A percentile compares a stretch with the other conserved stretches of the same genome.
Conservation (phyloP, 805 yeast genomes). For the Tetrapisispora fleetii region DNA sequence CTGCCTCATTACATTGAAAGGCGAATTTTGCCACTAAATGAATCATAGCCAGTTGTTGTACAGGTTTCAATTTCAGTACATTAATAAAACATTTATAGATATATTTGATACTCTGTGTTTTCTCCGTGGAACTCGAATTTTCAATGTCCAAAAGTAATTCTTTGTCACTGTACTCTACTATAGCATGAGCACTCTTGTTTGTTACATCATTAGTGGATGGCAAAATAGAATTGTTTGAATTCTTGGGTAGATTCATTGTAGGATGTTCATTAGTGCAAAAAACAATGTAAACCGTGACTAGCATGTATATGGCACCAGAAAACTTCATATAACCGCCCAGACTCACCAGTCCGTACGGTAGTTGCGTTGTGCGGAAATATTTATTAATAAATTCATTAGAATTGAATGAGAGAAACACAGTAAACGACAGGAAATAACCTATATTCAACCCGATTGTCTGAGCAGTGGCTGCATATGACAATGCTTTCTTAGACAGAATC, state of each 20-base stretch:
- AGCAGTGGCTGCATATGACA: conserved; percentile 92
- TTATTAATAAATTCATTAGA: conserved; percentile 89
- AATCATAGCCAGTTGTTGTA: conserved; percentile 62
- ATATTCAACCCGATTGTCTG: conserved; percentile 92
- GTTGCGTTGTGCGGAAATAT: conserved; percentile 56
- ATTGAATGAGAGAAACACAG: conserved; percentile 81
- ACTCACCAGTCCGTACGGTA: conserved; percentile 55
- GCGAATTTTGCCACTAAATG: conserved; percentile 81
- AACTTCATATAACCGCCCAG: conserved; percentile 66
- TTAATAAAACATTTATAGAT: conserved; percentile 60
- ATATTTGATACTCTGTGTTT: conserved; percentile 32
- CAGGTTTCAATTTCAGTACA: conserved; percentile 59
- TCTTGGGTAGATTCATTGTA: conserved; percentile 36
- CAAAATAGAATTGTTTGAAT: background rate
- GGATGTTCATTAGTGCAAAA: conserved; percentile 57
- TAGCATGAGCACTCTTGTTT: conserved; percentile 9
- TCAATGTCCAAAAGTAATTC: conserved; percentile 17
- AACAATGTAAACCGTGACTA: conserved; percentile 53
- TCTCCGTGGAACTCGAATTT: conserved; percentile 6
- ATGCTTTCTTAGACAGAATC: conserved; percentile 61
- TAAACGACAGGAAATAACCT: conserved; percentile 86
- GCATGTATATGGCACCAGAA: conserved; percentile 65
- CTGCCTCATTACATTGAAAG: conserved; percentile 92
- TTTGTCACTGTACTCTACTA: conserved; percentile 19
- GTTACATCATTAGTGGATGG: background rate